These are phyloP conservation scores for Ganoderma meredithae DNA, from an alignment of 1,284 basidiomycete species.

Conservation along the genomic window DNA sequence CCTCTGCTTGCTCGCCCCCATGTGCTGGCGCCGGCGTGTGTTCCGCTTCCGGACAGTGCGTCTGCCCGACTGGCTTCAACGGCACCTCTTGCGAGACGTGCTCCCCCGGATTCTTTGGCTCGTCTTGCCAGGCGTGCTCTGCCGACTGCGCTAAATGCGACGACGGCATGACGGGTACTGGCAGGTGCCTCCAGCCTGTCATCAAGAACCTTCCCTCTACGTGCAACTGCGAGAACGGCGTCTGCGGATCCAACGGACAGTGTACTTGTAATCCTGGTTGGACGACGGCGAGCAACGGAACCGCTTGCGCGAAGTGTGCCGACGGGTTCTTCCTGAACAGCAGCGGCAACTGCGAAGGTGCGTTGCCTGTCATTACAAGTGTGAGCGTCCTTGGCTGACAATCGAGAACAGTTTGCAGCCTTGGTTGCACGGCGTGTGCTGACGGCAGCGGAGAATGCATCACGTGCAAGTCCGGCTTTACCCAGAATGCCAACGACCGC, in stretches of 20 bases:
- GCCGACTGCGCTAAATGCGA: constrained; percentile 73
- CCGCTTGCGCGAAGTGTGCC: constrained; percentile 75
- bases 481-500: constrained; percentile 67
- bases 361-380: constrained; percentile 31
- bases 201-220: constrained; percentile 61
- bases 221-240: constrained; percentile 82
- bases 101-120: constrained; percentile 74
- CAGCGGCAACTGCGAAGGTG: constrained; percentile 76
- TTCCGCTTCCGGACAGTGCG: constrained; percentile 70
- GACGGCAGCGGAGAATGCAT: constrained; percentile 72
- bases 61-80: constrained; percentile 75
- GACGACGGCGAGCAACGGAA: constrained; percentile 72
- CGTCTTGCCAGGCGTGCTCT: constrained; percentile 72
- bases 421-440: constrained; percentile 75
- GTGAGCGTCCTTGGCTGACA: constrained; percentile 24
- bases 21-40: constrained; percentile 79
- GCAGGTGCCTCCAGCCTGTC: constrained; percentile 64
- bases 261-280: constrained; percentile 82
- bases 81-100: constrained; percentile 83
- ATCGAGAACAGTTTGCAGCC: constrained; percentile 60
- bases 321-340: constrained; percentile 76
- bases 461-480: constrained; percentile 73
- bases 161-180: constrained; percentile 77
- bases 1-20: constrained; percentile 70
- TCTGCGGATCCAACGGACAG: constrained; percentile 68